Conservation (phyloP, 768 basidiomycete genomes). For the Pisolithus albus region DNA sequence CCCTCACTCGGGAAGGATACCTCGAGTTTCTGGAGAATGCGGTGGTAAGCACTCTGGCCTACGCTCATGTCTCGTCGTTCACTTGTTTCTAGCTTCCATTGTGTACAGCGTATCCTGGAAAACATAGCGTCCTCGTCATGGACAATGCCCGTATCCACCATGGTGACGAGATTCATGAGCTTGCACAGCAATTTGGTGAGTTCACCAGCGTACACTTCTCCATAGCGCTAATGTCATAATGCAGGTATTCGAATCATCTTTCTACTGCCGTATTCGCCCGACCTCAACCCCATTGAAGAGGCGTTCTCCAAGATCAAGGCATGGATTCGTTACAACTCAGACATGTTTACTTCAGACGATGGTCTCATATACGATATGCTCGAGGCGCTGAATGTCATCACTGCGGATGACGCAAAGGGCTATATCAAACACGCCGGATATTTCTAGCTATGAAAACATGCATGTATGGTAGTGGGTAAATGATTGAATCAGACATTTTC, state of each 20-base stretch:
- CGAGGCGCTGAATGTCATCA: background rate
- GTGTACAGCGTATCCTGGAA: conserved; percentile 15
- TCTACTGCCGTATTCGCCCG: conserved; percentile 32
- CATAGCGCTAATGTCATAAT: background rate
- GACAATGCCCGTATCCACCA: conserved; percentile 18
- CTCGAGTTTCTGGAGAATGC: conserved; percentile 21
- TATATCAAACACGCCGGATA: background rate
- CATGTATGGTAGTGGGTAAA: too few species aligned
- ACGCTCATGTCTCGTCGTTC: too few species aligned
- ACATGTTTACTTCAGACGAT: background rate
- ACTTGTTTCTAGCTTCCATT: background rate
- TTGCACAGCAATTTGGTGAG: too few species aligned
- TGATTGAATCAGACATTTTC: too few species aligned
- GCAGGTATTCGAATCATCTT: conserved; percentile 24
- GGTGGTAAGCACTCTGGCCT: conserved; percentile 16
- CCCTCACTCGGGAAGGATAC: conserved; percentile 20
- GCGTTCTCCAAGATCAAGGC: too few species aligned
- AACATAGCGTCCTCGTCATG: conserved; percentile 11
- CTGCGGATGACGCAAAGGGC: background rate
- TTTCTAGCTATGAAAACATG: background rate
- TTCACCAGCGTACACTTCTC: background rate
- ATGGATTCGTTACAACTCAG: conserved; percentile 4
- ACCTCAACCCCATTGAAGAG: too few species aligned
- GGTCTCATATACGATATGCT: background rate
- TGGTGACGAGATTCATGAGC: conserved; percentile 11